Percentiles rank a stretch among this genome's conserved stretches.
Conservation (phyloP, 2,329 filamentous ascomycete genomes). For the Claviceps humidiphila region DNA sequence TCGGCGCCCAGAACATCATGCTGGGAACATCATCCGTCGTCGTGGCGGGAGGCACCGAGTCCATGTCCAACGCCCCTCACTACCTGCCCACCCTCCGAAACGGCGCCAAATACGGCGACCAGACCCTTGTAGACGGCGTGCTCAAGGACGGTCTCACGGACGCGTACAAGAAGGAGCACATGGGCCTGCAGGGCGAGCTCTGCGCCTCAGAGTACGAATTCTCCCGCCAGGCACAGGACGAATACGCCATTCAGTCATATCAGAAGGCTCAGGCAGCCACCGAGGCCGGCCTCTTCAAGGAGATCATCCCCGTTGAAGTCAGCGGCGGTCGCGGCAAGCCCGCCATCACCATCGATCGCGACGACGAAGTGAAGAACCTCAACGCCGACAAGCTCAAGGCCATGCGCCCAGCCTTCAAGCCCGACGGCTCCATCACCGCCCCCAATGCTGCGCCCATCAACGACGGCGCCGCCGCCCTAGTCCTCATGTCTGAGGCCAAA, state of each 20-base stretch:
- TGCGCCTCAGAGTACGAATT: conserved; percentile 76
- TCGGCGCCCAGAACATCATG: conserved; percentile 94
- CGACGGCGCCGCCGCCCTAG: conserved; percentile 82
- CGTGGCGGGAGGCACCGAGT: conserved; percentile 89
- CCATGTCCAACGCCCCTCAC: conserved; percentile 96
- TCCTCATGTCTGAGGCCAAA: conserved; percentile 88
- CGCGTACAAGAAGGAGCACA: conserved; percentile 91
- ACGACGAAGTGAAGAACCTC: conserved; percentile 94
- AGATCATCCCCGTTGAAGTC: conserved; percentile 85
- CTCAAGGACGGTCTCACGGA: conserved; percentile 92
- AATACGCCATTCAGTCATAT: conserved; percentile 91
- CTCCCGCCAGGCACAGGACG: conserved; percentile 76
- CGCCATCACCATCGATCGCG: conserved; percentile 61
- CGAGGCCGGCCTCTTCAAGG: conserved; percentile 68
- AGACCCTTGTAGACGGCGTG: conserved; percentile 77
- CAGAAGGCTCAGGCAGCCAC: conserved; percentile 83
- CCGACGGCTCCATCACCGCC: conserved; percentile 82
- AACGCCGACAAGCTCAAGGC: conserved; percentile 71
- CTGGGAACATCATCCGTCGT: conserved; percentile 87
- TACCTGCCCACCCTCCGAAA: conserved; percentile 80
- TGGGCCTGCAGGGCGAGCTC: conserved; percentile 87
- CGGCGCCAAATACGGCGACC: conserved; percentile 89
- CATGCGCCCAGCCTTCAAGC: conserved; percentile 73
- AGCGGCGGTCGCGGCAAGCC: conserved; percentile 86
- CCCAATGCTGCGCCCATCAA: conserved; percentile 95